Base-by-base conservation (phyloP, 768 basidiomycete genomes). In the Mycena maculata region DNA sequence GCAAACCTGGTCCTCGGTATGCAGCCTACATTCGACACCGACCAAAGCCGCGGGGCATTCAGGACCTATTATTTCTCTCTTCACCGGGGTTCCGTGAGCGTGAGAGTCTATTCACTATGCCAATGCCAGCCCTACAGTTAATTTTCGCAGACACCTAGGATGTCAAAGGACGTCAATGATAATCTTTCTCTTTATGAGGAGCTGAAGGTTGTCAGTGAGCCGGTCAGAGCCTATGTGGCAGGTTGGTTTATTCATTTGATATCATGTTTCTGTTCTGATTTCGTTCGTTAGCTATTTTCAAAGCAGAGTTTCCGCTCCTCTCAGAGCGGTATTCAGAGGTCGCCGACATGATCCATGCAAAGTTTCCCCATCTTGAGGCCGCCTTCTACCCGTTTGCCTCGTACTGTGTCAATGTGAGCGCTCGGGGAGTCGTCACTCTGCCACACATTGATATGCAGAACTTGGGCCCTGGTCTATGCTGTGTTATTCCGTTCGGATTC, bases 341-440 rank as follows among this genome's bases (percentile, higher is more conserved):
- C 15, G 12, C 36, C 7, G 36, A 45, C 4, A 22, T n/a, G 2
- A 36, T 63, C 13, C 8, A 18, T 3, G 52, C 16, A 4, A 53
- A 55, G 3, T 8, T 30, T 13, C 1, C 4, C 5, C 28, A 27
- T 2, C 2, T 13, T 4, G 3, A 25, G n/a, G 33, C 48, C 4
- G 61, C 45, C 6, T 68, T 68, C 62, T 63, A 9, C 12, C 67
- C 62, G 5, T 64, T 56, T 23, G 38, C 67, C 5, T 61, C 60
- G 11, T 68, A 50, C 30, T 54, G 47, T 44, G 28, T 68, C 61
- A 68, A 68, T 41, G n/a, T 20, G 13, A 64, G 50, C 12, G 18
- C 2, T 2, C 4, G 20, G 7, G 56, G 44, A 1, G 61, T 63
- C 45, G 38, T 59, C 9, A 38, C 41, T 20, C 8, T 20, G 18